phyloP scores from a whole-genome alignment of 2,329 filamentous ascomycete species.

The Onygenales sp. region DNA sequence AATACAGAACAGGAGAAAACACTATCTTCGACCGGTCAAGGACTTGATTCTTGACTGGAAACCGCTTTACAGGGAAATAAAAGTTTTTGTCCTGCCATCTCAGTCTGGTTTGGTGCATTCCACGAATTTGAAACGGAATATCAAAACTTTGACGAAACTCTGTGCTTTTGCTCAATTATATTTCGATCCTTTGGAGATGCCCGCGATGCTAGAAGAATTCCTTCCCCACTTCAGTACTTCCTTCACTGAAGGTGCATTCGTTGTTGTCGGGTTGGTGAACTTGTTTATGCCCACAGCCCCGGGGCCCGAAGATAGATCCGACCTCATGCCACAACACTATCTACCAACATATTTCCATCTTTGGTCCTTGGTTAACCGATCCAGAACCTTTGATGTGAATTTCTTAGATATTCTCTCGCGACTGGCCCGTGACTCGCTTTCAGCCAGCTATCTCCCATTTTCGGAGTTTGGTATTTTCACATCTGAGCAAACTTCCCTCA shows the following conservation, averaged over 20 bases:
- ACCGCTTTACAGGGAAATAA: conserved; percentile 85
- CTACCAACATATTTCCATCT: conserved; percentile 92
- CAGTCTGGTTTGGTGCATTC: conserved; percentile 61
- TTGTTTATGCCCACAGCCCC: conserved; percentile 71
- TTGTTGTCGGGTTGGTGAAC: conserved; percentile 82
- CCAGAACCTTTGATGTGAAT: conserved; percentile 73
- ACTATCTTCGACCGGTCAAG: conserved; percentile 83
- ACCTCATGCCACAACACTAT: conserved; percentile 80
- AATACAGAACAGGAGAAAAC: conserved; percentile 60
- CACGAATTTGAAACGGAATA: conserved; percentile 54
- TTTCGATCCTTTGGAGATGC: conserved; percentile 80
- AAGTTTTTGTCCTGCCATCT: conserved; percentile 75
- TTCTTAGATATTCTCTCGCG: conserved; percentile 87
- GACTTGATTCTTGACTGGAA: conserved; percentile 91
- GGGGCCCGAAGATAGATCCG: conserved; percentile 57
- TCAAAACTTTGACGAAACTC: conserved; percentile 72
- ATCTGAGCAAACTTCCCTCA: conserved; percentile 77
- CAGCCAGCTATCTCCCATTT: conserved; percentile 66
- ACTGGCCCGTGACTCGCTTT: conserved; percentile 72
- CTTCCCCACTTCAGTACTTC: conserved; percentile 87
- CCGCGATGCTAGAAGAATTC: conserved; percentile 70
- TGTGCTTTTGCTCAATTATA: conserved; percentile 85
- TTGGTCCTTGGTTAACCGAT: conserved; percentile 88
- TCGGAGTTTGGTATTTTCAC: conserved; percentile 85
- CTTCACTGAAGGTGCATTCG: conserved; percentile 82